These are phyloP conservation scores for Zasmidium cellare DNA, from an alignment of 2,329 filamentous ascomycete species.

Conservation along the genomic window DNA sequence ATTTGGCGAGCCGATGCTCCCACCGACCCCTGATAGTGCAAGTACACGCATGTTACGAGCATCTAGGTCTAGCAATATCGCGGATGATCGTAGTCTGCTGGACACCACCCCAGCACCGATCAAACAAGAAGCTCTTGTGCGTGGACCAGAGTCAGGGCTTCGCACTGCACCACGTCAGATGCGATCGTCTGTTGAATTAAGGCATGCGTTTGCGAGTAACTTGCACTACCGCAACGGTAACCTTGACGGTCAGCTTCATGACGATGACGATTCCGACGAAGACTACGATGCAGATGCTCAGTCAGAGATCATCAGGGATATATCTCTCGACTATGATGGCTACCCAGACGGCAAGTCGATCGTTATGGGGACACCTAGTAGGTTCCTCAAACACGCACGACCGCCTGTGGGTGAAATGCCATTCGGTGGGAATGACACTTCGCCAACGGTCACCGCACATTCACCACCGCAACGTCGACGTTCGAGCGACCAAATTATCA, in stretches of 20 bases:
- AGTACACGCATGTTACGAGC: constrained; percentile 35
- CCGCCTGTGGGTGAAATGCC: constrained; percentile 21
- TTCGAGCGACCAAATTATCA: constrained; percentile 27
- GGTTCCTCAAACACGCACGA: constrained; percentile 33
- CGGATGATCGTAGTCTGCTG: constrained; percentile 24
- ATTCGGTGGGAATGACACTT: constrained; percentile 23
- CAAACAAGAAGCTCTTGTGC: constrained; percentile 16
- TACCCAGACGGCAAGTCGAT: constrained; percentile 38
- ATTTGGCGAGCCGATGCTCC: constrained; percentile 31
- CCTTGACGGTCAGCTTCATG: constrained; percentile 11
- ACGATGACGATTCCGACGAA: constrained; percentile 9
- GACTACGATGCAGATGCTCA: constrained; percentile 18
- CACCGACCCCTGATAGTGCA: constrained; percentile 36
- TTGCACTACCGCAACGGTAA: constrained; percentile 21
- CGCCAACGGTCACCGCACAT: constrained; percentile 10
- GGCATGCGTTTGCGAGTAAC: constrained; percentile 25
- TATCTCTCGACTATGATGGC: constrained; percentile 27
- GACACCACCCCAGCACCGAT: constrained; percentile 25
- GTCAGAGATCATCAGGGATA: constrained; percentile 19
- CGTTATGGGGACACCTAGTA: constrained; percentile 35
- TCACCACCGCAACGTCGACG: constrained; percentile 20
- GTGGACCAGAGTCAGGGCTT: constrained; percentile 14
- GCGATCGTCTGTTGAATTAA: constrained; percentile 32
- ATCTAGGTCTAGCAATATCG: constrained; percentile 30
- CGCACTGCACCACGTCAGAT: constrained; percentile 31